Conservation (phyloP, 257 asterid genomes). For the Oldenlandia corymbosa region DNA sequence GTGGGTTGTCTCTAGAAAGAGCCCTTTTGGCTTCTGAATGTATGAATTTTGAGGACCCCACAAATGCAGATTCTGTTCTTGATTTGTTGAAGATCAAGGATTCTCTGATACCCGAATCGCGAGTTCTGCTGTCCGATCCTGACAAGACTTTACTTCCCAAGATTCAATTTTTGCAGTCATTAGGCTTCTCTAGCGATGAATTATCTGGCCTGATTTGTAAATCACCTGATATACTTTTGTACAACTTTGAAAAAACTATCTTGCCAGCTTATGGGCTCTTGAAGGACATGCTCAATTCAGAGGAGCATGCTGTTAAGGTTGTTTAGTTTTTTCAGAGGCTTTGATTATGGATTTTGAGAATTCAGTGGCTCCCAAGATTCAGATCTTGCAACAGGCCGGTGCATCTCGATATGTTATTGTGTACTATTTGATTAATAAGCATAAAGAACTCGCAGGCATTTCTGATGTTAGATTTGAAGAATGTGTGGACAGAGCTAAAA, state of each 20-base stretch:
- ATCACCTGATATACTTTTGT: too few relatives aligned
- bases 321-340: neutral
- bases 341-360: neutral
- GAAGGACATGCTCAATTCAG: neutral
- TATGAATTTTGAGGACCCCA: too few relatives aligned
- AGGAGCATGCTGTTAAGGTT: neutral
- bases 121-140: too few relatives aligned
- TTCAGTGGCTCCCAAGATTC: neutral
- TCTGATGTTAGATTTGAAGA: neutral
- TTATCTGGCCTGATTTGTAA: neutral
- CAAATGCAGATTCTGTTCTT: too few relatives aligned
- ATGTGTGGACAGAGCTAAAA: neutral
- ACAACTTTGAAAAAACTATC: neutral
- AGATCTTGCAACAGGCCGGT: neutral
- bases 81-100: too few relatives aligned
- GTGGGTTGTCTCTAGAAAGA: conserved; percentile 5
- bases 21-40: conserved; percentile 3
- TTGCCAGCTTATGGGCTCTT: neutral
- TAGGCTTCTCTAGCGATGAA: neutral
- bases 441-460: neutral
- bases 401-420: neutral
- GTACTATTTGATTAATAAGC: neutral
- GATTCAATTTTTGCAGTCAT: conserved; percentile 3
- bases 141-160: too few relatives aligned
- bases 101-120: too few relatives aligned